These are phyloP conservation scores for Zygoascus flipseniorum DNA, from an alignment of 805 yeast genomes.

Conservation along the genomic window DNA sequence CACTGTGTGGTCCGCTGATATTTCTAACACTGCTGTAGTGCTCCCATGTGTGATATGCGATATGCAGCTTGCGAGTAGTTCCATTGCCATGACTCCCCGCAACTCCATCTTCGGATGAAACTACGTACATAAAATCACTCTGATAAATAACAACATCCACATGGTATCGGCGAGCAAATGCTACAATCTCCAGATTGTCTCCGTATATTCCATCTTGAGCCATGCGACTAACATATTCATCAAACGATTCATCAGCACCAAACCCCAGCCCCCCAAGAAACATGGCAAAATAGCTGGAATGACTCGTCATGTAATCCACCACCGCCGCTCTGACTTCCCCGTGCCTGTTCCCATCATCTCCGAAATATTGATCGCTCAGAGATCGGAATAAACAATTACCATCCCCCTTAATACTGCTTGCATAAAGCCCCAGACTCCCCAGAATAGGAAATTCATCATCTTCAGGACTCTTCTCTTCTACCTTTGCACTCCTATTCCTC, in stretches of 20 bases:
- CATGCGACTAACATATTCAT: conserved; percentile 27
- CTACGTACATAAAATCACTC: conserved; percentile 29
- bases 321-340: conserved; percentile 24
- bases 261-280: conserved; percentile 26
- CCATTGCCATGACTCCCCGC: background rate
- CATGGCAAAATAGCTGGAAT: conserved; percentile 25
- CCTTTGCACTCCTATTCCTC: background rate
- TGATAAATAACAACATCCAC: conserved; percentile 32
- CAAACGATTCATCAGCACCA: conserved; percentile 26
- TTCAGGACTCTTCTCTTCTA: background rate
- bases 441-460: conserved; percentile 31
- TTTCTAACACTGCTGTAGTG: conserved; percentile 35
- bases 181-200: conserved; percentile 35
- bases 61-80: conserved; percentile 19
- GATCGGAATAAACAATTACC: conserved; percentile 38
- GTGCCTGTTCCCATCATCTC: conserved; percentile 26
- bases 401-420: conserved; percentile 32
- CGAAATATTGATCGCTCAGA: conserved; percentile 32
- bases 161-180: conserved; percentile 28
- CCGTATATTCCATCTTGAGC: conserved; percentile 34
- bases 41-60: conserved; percentile 38
- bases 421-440: conserved; percentile 27
- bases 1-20: conserved; percentile 30
- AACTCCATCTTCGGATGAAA: conserved; percentile 17
- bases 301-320: conserved; percentile 25